Conservation (phyloP, 768 basidiomycete species). For the Rhodotorula toruloides region DNA sequence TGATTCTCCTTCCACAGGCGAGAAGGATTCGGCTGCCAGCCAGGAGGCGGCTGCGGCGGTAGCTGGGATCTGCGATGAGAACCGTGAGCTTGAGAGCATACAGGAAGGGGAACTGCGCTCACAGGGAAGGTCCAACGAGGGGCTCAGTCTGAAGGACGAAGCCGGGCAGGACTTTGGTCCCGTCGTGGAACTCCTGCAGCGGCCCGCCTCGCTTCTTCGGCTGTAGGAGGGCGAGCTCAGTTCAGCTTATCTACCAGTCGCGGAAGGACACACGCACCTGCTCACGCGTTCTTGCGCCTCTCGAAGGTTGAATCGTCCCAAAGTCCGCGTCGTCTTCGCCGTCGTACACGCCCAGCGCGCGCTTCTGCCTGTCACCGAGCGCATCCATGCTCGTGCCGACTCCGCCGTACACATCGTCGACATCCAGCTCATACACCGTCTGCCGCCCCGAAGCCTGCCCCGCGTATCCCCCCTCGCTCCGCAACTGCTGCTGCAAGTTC, state of each 20-base stretch:
- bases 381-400: constrained; percentile 53
- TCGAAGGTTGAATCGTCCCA: constrained; percentile 27
- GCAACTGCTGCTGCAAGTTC: constrained; percentile 11
- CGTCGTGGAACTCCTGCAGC: constrained; percentile 60
- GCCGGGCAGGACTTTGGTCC: constrained; percentile 64
- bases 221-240: neutral
- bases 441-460: neutral
- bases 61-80: constrained; percentile 13
- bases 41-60: constrained; percentile 70
- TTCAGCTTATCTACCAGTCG: too few relatives aligned
- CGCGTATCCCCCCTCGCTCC: neutral
- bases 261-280: constrained; percentile 2
- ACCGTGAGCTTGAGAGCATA: neutral
- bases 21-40: constrained; percentile 78
- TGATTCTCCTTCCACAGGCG: constrained; percentile 60
- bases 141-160: constrained; percentile 60
- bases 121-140: constrained; percentile 53
- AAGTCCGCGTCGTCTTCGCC: constrained; percentile 53
- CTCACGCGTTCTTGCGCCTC: constrained; percentile 36
- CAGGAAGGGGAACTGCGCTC: neutral
- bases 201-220: neutral
- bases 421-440: constrained; percentile 44
- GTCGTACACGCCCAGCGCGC: constrained; percentile 56
- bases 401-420: constrained; percentile 86
- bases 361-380: constrained; percentile 55